phyloP scores from a whole-genome alignment of 805 yeast species.

The Candida ascalaphidarum region DNA sequence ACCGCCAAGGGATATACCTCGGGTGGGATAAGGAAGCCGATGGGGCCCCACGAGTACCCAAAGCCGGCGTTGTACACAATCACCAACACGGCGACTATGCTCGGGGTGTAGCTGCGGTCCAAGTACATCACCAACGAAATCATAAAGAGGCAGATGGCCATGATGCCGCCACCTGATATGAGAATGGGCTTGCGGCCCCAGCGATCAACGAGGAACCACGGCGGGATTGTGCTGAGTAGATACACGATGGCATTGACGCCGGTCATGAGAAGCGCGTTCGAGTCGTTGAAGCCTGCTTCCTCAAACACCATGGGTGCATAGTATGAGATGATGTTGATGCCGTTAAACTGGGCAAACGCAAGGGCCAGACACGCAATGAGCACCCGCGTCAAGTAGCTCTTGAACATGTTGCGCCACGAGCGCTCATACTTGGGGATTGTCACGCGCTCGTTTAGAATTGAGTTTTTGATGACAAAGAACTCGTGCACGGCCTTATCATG shows the following conservation, averaged over 20 bases:
- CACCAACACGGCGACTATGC: conserved; percentile 31
- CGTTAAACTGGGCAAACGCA: conserved; percentile 40
- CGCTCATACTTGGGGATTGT: conserved; percentile 30
- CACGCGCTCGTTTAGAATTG: conserved; percentile 30
- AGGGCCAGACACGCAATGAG: conserved; percentile 34
- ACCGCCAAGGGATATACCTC: conserved; percentile 36
- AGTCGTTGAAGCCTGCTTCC: conserved; percentile 35
- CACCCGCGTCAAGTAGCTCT: conserved; percentile 26
- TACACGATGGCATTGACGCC: conserved; percentile 34
- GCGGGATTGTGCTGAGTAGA: conserved; percentile 31
- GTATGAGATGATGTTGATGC: conserved; percentile 50
- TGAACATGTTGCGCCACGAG: conserved; percentile 34
- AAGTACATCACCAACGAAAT: conserved; percentile 27
- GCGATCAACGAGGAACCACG: conserved; percentile 37
- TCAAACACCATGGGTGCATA: conserved; percentile 51
- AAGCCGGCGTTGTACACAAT: conserved; percentile 34
- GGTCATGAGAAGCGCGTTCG: conserved; percentile 35
- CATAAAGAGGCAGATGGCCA: conserved; percentile 27
- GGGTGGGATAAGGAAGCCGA: conserved; percentile 36
- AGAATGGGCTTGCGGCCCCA: conserved; percentile 40
- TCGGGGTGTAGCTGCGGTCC: conserved; percentile 24
- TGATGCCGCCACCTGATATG: conserved; percentile 29
- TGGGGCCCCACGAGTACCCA: conserved; percentile 41
- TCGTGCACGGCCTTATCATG: conserved; percentile 29
- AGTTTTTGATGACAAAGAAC: conserved; percentile 38